These are phyloP conservation scores for Leucocoprinus sp. DNA, from an alignment of 768 basidiomycete genomes.

Conservation along the genomic window DNA sequence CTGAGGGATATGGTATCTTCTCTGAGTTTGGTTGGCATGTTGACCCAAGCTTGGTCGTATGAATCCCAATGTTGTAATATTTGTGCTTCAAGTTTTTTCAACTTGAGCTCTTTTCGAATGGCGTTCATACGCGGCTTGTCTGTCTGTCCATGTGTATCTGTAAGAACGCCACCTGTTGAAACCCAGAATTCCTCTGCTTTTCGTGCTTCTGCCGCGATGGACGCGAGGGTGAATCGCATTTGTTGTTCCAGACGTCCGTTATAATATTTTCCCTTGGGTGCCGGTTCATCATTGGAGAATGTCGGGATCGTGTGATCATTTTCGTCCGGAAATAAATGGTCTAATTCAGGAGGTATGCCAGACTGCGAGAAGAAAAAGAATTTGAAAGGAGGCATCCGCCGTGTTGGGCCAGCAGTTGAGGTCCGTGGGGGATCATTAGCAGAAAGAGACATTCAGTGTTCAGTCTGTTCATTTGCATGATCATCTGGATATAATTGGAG, in stretches of 20 bases:
- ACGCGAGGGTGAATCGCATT: no score
- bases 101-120: slow-evolving; percentile 37
- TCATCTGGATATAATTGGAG: no score
- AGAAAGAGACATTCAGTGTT: slow-evolving; percentile 6
- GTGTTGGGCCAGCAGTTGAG: neutral
- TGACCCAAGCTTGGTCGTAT: slow-evolving; percentile 47
- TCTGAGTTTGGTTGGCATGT: slow-evolving; percentile 23
- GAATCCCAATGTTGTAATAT: slow-evolving; percentile 37
- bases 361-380: no score
- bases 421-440: neutral
- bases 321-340: no score
- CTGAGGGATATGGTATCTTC: slow-evolving; percentile 16
- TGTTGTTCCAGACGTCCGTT: no score
- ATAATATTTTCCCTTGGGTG: no score
- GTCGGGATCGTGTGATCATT: no score
- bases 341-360: no score
- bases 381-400: no score
- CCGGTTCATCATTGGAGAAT: no score
- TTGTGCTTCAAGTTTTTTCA: slow-evolving; percentile 33
- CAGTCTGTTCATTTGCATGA: no score
- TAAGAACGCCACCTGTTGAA: slow-evolving; percentile 45
- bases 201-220: no score
- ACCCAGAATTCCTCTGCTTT: slow-evolving; percentile 54
- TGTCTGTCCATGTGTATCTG: slow-evolving; percentile 39
- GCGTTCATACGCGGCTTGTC: slow-evolving; percentile 42